Percentiles rank a stretch among this genome's conserved stretches.
Conservation (phyloP, 2,329 filamentous ascomycete genomes). For the Ceratocystis cubensis region DNA sequence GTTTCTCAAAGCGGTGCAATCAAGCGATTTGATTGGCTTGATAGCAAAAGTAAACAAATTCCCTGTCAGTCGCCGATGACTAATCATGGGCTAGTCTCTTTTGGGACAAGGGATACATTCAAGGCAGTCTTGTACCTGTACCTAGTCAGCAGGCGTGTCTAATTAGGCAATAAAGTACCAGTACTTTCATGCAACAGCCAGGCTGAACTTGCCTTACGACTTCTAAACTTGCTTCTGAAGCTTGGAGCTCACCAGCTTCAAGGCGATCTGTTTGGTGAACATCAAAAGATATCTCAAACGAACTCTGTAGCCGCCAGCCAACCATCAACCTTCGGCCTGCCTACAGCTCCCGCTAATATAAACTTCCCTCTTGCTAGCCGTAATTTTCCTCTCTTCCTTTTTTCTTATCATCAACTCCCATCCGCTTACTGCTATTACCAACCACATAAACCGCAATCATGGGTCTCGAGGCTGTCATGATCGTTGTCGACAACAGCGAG, state of each 20-base stretch:
- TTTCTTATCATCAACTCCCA: background rate
- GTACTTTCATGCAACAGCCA: slow-evolving; percentile 1
- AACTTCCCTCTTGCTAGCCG: background rate
- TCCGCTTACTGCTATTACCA: slow-evolving; percentile 12
- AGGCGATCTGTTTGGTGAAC: slow-evolving; percentile 19
- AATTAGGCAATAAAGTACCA: background rate
- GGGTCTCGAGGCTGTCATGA: slow-evolving; percentile 98
- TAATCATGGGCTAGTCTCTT: background rate
- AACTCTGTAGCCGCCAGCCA: background rate
- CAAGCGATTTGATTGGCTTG: slow-evolving; percentile 16
- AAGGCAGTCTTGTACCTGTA: background rate
- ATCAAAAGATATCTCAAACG: slow-evolving; percentile 11
- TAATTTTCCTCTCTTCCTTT: background rate
- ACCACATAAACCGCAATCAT: slow-evolving; percentile 48
- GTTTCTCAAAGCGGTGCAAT: slow-evolving; percentile 14
- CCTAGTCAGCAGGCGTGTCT: background rate
- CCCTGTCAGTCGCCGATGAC: background rate
- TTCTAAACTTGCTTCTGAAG: slow-evolving; percentile 14
- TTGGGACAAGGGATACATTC: background rate
- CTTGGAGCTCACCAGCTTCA: slow-evolving; percentile 16
- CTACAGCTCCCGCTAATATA: background rate
- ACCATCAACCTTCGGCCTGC: background rate
- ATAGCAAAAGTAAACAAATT: slow-evolving; percentile 16
- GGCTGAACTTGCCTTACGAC: slow-evolving; percentile 21
- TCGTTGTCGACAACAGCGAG: slow-evolving; percentile 99